Evolutionary conservation across 495 filamentous ascomycete genomes (phyloP).

Genomic region (Extremus antarcticus): DNA sequence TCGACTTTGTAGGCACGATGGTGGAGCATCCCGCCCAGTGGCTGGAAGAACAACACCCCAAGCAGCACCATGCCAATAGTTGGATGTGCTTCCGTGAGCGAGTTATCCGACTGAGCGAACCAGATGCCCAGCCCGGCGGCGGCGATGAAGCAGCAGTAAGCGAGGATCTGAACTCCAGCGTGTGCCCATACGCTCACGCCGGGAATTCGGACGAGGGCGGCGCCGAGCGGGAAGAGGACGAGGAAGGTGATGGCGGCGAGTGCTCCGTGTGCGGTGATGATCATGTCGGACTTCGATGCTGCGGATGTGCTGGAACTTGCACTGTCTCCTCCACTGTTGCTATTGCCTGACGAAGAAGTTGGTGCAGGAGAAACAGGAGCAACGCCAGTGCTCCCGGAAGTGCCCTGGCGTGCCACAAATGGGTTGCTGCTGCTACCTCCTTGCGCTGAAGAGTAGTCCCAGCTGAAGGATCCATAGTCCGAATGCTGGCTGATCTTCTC

Average conservation of each 20-base stretch:
- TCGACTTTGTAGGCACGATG: slow-evolving; percentile 29
- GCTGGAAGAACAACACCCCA: slow-evolving; percentile 28
- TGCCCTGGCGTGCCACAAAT: background rate
- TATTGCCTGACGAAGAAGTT: background rate
- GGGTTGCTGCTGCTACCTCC: slow-evolving; percentile 27
- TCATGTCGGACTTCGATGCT: background rate
- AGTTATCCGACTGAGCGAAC: slow-evolving; percentile 1
- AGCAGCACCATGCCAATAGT: slow-evolving; percentile 32
- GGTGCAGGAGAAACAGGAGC: background rate
- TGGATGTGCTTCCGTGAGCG: slow-evolving; percentile 23
- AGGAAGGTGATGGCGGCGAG: slow-evolving; percentile 22
- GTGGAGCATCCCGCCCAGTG: slow-evolving; percentile 27
- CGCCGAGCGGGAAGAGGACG: slow-evolving; percentile 23
- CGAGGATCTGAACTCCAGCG: slow-evolving; percentile 16
- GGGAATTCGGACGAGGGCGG: slow-evolving; percentile 19
- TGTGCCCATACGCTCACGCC: slow-evolving; percentile 20
- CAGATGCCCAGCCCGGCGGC: slow-evolving; percentile 22
- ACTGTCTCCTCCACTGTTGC: background rate
- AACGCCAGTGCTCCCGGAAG: background rate
- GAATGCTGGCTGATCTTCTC: slow-evolving; percentile 51
- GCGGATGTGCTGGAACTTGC: background rate
- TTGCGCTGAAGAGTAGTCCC: slow-evolving; percentile 47
- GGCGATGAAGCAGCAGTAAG: slow-evolving; percentile 17
- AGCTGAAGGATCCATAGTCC: slow-evolving; percentile 36
- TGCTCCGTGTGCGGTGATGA: slow-evolving; percentile 17